A percentile compares a stretch with the other conserved stretches of the same genome.
Conservation (phyloP, 306 rosid genomes). For the Hippophae gyantsensis region DNA sequence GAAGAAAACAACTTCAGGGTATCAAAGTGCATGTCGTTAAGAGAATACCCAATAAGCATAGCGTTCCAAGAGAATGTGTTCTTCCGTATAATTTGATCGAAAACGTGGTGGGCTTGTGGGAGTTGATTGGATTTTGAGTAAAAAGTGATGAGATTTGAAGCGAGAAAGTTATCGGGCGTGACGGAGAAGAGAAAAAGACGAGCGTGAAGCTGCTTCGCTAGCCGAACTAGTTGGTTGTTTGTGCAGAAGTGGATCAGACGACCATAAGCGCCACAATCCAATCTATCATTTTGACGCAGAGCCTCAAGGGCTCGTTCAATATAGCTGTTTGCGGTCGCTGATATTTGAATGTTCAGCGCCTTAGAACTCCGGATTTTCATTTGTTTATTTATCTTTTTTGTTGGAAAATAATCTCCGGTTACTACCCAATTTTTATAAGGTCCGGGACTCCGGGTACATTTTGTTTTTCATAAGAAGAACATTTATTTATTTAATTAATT, state of each 20-base stretch:
- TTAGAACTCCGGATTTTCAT: conserved; percentile 28
- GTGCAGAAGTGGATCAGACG: conserved; percentile 54
- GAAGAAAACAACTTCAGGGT: conserved; percentile 43
- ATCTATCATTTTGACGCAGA: conserved; percentile 15
- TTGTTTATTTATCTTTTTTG: conserved; percentile 14
- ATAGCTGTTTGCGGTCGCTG: conserved; percentile 8
- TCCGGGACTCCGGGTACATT: too few species aligned
- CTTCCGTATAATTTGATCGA: conserved; percentile 44
- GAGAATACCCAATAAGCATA: conserved; percentile 55
- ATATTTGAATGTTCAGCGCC: conserved; percentile 25
- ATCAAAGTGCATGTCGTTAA: conserved; percentile 35
- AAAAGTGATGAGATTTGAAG: conserved; percentile 52
- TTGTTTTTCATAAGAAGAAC: too few species aligned
- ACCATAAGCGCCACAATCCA: conserved; percentile 54
- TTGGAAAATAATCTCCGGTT: too few species aligned
- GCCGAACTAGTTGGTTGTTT: conserved; percentile 41
- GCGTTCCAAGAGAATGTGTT: conserved; percentile 75
- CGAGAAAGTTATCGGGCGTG: conserved; percentile 73
- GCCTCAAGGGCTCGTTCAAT: conserved; percentile 23
- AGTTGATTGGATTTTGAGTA: conserved; percentile 40
- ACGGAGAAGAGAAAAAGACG: conserved; percentile 57
- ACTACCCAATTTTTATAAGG: too few species aligned
- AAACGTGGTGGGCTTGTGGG: conserved; percentile 49
- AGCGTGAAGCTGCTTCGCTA: conserved; percentile 69
- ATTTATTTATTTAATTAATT: too few species aligned